These are phyloP conservation scores for Tuber brumale DNA, from an alignment of 495 filamentous ascomycete species.

Conservation along the genomic window DNA sequence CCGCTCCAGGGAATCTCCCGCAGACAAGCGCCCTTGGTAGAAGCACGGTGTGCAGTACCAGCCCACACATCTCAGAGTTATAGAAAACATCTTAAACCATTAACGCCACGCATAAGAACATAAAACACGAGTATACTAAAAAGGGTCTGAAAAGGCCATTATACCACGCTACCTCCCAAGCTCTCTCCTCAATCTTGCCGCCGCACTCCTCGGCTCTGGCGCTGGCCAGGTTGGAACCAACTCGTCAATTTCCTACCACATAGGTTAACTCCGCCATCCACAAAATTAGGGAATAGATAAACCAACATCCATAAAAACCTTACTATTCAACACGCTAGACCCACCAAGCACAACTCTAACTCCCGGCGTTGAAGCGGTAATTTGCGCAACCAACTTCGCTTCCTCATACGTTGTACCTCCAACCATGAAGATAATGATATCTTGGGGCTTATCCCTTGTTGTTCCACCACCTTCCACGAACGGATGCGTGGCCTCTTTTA, in stretches of 20 bases:
- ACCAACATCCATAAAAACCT: constrained; percentile 64
- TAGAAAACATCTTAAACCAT: background rate
- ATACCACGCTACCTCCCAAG: constrained; percentile 11
- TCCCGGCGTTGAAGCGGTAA: constrained; percentile 86
- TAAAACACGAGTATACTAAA: background rate
- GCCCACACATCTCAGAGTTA: background rate
- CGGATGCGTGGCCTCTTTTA: constrained; percentile 78
- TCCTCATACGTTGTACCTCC: constrained; percentile 94
- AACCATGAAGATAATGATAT: constrained; percentile 88
- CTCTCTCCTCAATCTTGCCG: constrained; percentile 54
- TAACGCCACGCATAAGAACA: background rate
- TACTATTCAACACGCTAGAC: constrained; percentile 77
- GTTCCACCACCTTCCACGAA: constrained; percentile 81
- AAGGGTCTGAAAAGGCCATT: background rate
- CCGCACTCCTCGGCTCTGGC: constrained; percentile 58
- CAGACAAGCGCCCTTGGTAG: background rate
- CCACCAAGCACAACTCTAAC: constrained; percentile 81
- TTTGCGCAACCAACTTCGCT: constrained; percentile 82
- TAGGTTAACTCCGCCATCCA: constrained; percentile 3
- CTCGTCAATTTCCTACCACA: constrained; percentile 62
- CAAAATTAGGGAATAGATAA: constrained; percentile 10
- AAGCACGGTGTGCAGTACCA: background rate
- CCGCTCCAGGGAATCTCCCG: background rate
- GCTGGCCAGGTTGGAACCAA: constrained; percentile 76
- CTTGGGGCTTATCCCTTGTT: constrained; percentile 89